A percentile compares a stretch with the other conserved stretches of the same genome.
phyloP scores from a whole-genome alignment of 2,329 filamentous ascomycete species.

The Verticillium tricorpus region DNA sequence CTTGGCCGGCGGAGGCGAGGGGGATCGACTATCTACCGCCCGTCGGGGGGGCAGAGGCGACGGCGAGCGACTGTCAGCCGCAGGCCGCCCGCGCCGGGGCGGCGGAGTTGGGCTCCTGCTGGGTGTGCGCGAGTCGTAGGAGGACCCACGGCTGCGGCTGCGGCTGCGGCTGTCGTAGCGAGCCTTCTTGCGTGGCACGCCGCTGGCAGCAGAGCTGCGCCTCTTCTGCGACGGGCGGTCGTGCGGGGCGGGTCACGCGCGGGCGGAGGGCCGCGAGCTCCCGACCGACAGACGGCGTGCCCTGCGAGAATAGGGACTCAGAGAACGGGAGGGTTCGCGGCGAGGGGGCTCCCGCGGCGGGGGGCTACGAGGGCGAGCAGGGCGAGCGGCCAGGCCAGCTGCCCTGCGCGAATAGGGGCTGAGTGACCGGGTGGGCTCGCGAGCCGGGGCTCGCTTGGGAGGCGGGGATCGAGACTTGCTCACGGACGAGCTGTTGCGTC shows the following conservation, averaged over 20 bases:
- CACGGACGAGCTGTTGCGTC: conserved; percentile 5
- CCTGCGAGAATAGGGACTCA: conserved; percentile 16
- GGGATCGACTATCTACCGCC: conserved; percentile 12
- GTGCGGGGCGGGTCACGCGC: conserved; percentile 22
- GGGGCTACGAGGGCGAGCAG: conserved; percentile 9
- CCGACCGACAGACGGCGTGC: conserved; percentile 14
- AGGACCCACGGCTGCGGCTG: background rate
- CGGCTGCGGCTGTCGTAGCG: conserved; percentile 10
- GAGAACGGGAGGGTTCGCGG: conserved; percentile 8
- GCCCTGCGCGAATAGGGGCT: conserved; percentile 15
- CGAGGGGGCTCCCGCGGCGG: conserved; percentile 3
- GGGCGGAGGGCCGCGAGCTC: conserved; percentile 8
- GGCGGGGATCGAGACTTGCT: conserved; percentile 25
- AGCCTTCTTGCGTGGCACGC: conserved; percentile 18
- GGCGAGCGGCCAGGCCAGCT: conserved; percentile 16
- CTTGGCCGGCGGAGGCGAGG: conserved; percentile 7
- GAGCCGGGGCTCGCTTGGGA: conserved; percentile 8
- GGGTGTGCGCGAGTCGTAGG: conserved; percentile 11
- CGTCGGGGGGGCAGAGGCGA: background rate
- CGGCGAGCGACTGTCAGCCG: conserved; percentile 20
- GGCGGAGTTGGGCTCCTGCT: conserved; percentile 11
- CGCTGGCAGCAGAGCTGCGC: conserved; percentile 29
- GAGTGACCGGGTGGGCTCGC: conserved; percentile 9
- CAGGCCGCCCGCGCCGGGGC: conserved; percentile 5
- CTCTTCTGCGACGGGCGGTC: conserved; percentile 20